phyloP scores from a whole-genome alignment of 805 yeast genomes.

The Maudiozyma barnettii region DNA sequence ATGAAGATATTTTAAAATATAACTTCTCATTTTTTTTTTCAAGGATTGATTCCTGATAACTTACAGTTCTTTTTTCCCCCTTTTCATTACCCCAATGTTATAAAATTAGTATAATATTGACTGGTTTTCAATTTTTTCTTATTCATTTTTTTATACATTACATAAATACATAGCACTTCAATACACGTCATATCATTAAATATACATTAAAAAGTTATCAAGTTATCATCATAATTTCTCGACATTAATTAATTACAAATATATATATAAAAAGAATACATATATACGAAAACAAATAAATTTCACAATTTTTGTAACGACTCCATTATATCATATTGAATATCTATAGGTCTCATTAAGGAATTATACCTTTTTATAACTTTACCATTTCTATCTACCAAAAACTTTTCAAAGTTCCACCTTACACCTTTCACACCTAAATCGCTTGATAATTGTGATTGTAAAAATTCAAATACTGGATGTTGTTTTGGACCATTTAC shows the following conservation, averaged over 20 bases:
- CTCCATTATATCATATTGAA: constrained; percentile 51
- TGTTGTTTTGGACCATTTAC: constrained; percentile 80
- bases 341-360: constrained; percentile 52
- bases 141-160: too few relatives aligned
- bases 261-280: too few relatives aligned
- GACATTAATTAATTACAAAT: too few relatives aligned
- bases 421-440: constrained; percentile 64
- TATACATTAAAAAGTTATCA: too few relatives aligned
- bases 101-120: too few relatives aligned
- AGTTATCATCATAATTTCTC: too few relatives aligned
- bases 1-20: not conserved
- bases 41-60: not conserved
- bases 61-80: not conserved
- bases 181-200: too few relatives aligned
- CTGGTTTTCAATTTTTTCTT: too few relatives aligned
- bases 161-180: too few relatives aligned
- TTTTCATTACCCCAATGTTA: not conserved
- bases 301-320: constrained; percentile 30
- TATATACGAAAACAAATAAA: not conserved
- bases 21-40: not conserved
- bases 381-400: constrained; percentile 44
- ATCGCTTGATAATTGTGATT: constrained; percentile 46
- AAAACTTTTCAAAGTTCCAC: constrained; percentile 76
- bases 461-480: constrained; percentile 72
- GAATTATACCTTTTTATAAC: constrained; percentile 60